Conservation (phyloP, 768 basidiomycete species). For the Suillus occidentalis region DNA sequence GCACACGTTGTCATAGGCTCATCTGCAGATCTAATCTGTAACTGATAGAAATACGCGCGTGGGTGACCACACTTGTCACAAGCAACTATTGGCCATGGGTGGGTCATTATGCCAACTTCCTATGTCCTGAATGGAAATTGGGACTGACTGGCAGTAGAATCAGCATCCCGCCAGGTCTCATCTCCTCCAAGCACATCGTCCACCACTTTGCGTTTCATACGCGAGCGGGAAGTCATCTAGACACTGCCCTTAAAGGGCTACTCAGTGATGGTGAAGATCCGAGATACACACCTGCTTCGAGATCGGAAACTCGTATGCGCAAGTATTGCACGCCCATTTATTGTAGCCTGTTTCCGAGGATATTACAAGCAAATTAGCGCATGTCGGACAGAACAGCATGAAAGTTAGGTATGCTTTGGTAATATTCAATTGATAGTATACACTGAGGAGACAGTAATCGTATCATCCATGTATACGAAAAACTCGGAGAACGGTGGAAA, state of each 20-base stretch:
- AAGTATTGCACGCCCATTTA: slow-evolving; percentile 92
- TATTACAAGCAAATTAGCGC: slow-evolving; percentile 83
- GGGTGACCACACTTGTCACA: slow-evolving; percentile 71
- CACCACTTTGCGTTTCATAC: slow-evolving; percentile 81
- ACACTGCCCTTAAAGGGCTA: not conserved
- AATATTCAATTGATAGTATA: not conserved
- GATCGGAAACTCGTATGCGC: slow-evolving; percentile 82
- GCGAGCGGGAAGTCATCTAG: slow-evolving; percentile 90
- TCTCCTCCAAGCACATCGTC: slow-evolving; percentile 97
- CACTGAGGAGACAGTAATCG: not conserved
- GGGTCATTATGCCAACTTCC: not conserved
- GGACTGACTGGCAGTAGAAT: slow-evolving; percentile 70
- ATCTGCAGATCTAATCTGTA: slow-evolving; percentile 93
- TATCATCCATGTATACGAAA: not conserved
- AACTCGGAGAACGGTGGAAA: no score
- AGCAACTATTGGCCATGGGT: slow-evolving; percentile 31
- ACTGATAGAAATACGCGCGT: slow-evolving; percentile 90
- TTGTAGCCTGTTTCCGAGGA: slow-evolving; percentile 78
- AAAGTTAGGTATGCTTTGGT: not conserved
- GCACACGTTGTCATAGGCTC: slow-evolving; percentile 72
- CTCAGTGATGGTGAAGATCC: not conserved
- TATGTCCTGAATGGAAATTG: not conserved
- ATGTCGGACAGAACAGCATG: slow-evolving; percentile 96
- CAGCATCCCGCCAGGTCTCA: slow-evolving; percentile 92
- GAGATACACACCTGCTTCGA: not conserved